Conservation (phyloP, 805 yeast species). For the Brettanomyces sp. region DNA sequence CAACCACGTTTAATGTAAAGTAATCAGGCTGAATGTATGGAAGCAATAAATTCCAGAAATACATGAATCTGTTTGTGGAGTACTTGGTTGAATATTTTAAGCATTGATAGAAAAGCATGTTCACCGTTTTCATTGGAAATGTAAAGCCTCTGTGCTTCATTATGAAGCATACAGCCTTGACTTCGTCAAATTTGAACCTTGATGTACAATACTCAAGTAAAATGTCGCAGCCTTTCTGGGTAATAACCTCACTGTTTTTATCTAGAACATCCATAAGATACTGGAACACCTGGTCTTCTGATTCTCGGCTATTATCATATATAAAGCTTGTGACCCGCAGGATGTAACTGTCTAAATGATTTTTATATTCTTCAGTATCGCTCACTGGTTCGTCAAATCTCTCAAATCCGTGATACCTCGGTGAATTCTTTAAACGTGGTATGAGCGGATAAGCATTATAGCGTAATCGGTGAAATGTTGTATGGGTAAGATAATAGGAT, state of each 20-base stretch:
- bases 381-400: too few species aligned
- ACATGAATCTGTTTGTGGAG: background rate
- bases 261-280: conserved; percentile 2
- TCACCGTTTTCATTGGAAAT: background rate
- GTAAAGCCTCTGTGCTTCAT: conserved; percentile 2
- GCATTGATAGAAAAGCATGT: background rate
- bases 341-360: conserved; percentile 3
- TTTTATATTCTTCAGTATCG: too few species aligned
- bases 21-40: background rate
- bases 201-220: conserved; percentile 4
- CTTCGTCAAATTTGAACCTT: conserved; percentile 5
- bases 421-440: too few species aligned
- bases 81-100: background rate
- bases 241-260: conserved; percentile 2
- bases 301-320: background rate
- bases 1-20: background rate
- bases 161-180: background rate
- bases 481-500: background rate
- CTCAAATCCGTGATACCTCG: too few species aligned
- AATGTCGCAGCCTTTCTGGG: conserved; percentile 1
- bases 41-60: background rate
- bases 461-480: background rate
- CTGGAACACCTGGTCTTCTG: conserved; percentile 2
- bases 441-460: too few species aligned
- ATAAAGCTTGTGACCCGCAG: conserved; percentile 3